Evolutionary conservation across 208 protist species (phyloP).

Genomic region (Tetramitus jugosus): DNA sequence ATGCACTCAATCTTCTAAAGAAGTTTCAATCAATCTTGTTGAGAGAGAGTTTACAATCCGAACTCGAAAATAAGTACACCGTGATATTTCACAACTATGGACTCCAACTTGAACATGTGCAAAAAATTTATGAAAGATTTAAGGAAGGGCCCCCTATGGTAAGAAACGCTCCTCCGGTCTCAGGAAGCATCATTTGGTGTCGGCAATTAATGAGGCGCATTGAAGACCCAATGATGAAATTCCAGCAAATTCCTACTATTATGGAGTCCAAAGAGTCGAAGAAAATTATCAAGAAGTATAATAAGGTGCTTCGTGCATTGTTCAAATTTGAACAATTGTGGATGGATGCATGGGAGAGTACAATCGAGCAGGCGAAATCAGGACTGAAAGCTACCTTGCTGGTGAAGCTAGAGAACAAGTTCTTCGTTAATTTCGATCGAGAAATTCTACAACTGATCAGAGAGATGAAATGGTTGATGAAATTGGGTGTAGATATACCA

Average conservation of each 20-base stretch:
- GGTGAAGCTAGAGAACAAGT: conserved; percentile 71
- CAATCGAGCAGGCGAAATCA: conserved; percentile 75
- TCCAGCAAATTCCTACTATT: conserved; percentile 81
- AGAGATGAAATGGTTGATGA: conserved; percentile 83
- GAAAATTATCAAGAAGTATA: conserved; percentile 90
- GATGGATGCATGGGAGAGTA: conserved; percentile 85
- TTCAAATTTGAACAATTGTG: conserved; percentile 91
- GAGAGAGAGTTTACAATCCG: conserved; percentile 71
- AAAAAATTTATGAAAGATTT: conserved; percentile 87
- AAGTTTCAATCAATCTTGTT: conserved; percentile 85
- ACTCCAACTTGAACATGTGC: conserved; percentile 83
- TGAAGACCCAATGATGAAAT: conserved; percentile 89
- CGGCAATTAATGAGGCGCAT: conserved; percentile 88
- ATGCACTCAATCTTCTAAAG: conserved; percentile 73
- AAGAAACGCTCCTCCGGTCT: conserved; percentile 85
- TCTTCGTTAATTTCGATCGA: conserved; percentile 95
- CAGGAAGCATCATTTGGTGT: conserved; percentile 85
- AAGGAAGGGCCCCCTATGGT: conserved; percentile 82
- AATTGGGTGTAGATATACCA: conserved; percentile 81
- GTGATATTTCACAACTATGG: conserved; percentile 91
- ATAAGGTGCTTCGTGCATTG: conserved; percentile 81
- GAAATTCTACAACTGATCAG: conserved; percentile 91
- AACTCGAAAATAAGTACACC: conserved; percentile 86
- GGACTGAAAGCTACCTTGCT: conserved; percentile 89
- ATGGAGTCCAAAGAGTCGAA: conserved; percentile 89